Evolutionary conservation across 2,329 filamentous ascomycete species (phyloP).

Genomic region (Diaporthe sp.): DNA sequence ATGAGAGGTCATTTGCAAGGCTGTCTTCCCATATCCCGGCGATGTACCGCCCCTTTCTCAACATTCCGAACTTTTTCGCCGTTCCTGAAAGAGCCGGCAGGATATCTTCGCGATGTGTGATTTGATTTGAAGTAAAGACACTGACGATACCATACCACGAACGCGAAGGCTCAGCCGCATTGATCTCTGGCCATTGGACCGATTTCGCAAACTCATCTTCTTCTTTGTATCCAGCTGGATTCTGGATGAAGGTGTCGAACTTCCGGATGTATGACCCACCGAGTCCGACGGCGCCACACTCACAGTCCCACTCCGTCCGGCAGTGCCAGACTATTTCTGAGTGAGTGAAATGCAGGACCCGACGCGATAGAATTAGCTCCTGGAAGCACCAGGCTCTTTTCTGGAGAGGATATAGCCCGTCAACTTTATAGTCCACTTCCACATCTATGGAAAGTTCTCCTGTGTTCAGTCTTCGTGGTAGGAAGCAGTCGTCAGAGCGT

Average conservation of each 20-base stretch:
- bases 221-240: background rate
- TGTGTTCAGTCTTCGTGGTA: background rate
- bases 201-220: background rate
- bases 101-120: background rate
- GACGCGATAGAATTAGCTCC: background rate
- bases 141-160: background rate
- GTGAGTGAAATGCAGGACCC: background rate
- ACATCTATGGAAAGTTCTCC: background rate
- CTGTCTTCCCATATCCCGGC: background rate
- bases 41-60: background rate
- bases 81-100: background rate
- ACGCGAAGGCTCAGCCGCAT: background rate
- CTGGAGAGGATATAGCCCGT: background rate
- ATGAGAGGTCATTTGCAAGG: background rate
- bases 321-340: background rate
- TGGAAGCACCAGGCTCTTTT: background rate
- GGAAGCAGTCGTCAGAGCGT: background rate
- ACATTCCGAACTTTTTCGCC: background rate
- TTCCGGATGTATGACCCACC: background rate
- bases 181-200: background rate
- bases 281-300: background rate
- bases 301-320: background rate
- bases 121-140: background rate
- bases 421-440: background rate
- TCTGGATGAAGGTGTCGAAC: background rate